These are phyloP conservation scores for Pelargonium nanum DNA, from an alignment of 345 rosid genomes.

Conservation along the genomic window DNA sequence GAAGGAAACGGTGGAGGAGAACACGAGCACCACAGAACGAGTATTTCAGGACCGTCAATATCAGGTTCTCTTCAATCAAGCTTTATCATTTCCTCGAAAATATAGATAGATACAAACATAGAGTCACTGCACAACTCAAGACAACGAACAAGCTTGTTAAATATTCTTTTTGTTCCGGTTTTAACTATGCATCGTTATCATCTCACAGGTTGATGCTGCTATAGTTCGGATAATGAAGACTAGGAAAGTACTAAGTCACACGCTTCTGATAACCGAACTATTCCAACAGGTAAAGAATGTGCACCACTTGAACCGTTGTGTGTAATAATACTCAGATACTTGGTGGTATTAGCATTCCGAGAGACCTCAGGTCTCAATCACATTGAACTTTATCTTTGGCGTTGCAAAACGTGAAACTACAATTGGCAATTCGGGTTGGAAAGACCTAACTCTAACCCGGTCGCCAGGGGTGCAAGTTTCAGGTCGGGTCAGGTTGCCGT, in stretches of 20 bases:
- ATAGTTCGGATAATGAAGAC: constrained; percentile 99
- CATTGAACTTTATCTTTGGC: too few relatives aligned
- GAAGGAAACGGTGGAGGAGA: constrained; percentile 99
- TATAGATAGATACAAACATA: too few relatives aligned
- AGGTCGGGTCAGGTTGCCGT: too few relatives aligned
- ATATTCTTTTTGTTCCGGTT: neutral
- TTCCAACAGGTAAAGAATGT: constrained; percentile 83
- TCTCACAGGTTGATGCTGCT: constrained; percentile 88
- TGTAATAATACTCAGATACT: too few relatives aligned
- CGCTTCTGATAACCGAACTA: constrained; percentile 93
- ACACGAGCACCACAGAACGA: constrained; percentile 91
- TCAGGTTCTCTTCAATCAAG: constrained; percentile 44
- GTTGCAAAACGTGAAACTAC: too few relatives aligned
- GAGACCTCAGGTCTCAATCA: too few relatives aligned
- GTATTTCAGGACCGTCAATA: constrained; percentile 98
- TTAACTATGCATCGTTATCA: neutral
- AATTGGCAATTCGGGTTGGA: too few relatives aligned
- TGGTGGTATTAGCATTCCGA: too few relatives aligned
- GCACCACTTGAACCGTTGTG: neutral
- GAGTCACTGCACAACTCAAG: too few relatives aligned
- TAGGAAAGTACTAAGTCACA: constrained; percentile 91
- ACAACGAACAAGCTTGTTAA: neutral
- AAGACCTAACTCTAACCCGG: too few relatives aligned
- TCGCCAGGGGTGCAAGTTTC: too few relatives aligned
- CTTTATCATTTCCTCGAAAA: neutral